Base-by-base conservation (phyloP, 805 yeast species). In the Yarrowia sp. region DNA sequence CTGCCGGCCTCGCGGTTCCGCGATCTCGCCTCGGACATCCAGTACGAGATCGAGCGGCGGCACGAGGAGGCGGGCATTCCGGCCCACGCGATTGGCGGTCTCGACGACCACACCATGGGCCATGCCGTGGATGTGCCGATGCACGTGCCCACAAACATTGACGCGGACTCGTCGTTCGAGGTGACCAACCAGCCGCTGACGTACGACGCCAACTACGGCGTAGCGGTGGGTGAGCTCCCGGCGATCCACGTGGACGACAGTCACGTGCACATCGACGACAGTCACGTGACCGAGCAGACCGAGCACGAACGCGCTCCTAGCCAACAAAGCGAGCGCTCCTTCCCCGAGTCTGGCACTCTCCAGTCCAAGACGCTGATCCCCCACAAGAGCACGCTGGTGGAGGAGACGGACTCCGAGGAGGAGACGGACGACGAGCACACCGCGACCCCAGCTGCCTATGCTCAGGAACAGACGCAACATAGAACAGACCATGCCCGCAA, bases 1-100 rank as follows among this genome's bases (percentile, higher is more conserved):
- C 81, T 94, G 63, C 94, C 97, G 1, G 84, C 85, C 55, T 73
- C 85, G 3, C 76, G 98, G 64, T 94, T 94, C 76, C 86, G 86
- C 68, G 99, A 93, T 72, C 81, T 94, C 71, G 96, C 90, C 18
- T 85, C 88, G 63, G 99, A 94, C 72, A 91, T 94, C 42, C 78
- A 88, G 42, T 89, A 77, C 72, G 99, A 94, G 73, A 88, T 91
- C 56, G 90, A 87, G 69, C 82, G 97, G 69, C 78, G 97, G 68
- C 78, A 80, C 24, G 53, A 44, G 39, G 53, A 41, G 14, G 22
- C 42, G 2, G 62, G 51, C 3, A n/a, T 44, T n/a, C 16, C 58
- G 2, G 32, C 58, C 8, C 58, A 51, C 42, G 32, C 33, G 2
- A 51, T 51, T 3, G 58, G 42, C 16, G 31, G 27, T 4, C 22